These are phyloP conservation scores for Hypsizygus marmoreus DNA, from an alignment of 768 basidiomycete species.

Conservation along the genomic window DNA sequence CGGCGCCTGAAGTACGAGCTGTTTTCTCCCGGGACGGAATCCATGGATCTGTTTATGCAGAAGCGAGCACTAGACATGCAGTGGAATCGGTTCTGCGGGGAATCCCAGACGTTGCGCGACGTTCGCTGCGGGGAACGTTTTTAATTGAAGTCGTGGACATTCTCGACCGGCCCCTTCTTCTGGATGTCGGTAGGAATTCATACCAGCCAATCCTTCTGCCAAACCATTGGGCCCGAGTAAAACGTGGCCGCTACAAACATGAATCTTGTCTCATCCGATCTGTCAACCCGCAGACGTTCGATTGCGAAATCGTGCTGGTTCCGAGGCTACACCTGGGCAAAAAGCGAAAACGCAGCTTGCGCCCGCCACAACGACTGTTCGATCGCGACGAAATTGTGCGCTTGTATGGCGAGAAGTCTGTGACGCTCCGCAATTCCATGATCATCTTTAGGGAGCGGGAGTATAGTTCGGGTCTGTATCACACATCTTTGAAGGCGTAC, in stretches of 20 bases:
- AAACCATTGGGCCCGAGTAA: not conserved
- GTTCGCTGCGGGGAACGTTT: not conserved
- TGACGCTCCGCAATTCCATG: not conserved
- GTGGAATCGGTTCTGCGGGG: not conserved
- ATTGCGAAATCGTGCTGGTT: not conserved
- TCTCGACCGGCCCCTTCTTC: not conserved
- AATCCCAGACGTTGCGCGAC: not conserved
- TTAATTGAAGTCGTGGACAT: not conserved
- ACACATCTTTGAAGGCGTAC: not conserved
- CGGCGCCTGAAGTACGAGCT: not conserved
- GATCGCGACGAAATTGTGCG: not conserved
- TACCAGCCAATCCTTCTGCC: not conserved
- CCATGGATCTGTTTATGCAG: not conserved
- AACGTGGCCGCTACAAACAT: not conserved
- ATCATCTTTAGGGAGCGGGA: not conserved
- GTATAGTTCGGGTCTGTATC: not conserved
- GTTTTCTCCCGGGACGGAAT: not conserved
- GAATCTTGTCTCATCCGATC: not conserved
- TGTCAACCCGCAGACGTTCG: not conserved
- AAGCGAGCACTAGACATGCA: not conserved
- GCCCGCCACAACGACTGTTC: not conserved
- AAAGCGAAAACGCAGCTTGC: not conserved
- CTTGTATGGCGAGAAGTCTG: not conserved
- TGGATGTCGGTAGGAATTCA: not conserved
- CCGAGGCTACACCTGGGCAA: not conserved